Conservation (phyloP, 2,329 filamentous ascomycete species). For the Penicillium decumbens region DNA sequence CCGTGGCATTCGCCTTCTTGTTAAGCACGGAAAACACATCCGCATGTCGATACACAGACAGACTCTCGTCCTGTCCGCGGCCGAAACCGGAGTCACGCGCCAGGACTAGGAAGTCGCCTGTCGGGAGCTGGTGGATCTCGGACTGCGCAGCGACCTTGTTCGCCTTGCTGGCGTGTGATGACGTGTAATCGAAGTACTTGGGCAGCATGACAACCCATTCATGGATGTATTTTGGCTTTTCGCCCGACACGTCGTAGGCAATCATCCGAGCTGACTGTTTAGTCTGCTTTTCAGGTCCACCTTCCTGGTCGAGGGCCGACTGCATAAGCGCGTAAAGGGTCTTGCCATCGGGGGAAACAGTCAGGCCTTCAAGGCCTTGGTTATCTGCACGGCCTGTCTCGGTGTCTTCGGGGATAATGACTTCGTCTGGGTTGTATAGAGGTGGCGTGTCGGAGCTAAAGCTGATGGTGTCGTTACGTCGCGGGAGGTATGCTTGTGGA, state of each 20-base stretch:
- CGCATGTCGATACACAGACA: constrained; percentile 62
- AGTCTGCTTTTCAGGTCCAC: constrained; percentile 52
- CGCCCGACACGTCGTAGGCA: constrained; percentile 56
- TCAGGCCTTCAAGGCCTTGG: constrained; percentile 69
- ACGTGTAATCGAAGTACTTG: constrained; percentile 50
- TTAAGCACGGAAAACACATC: constrained; percentile 63
- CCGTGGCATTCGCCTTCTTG: constrained; percentile 45
- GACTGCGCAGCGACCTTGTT: constrained; percentile 60
- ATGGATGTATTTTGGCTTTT: constrained; percentile 47
- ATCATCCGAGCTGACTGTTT: constrained; percentile 59
- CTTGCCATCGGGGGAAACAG: constrained; percentile 58
- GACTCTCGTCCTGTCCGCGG: constrained; percentile 50
- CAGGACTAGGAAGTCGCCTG: constrained; percentile 63
- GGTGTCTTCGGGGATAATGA: constrained; percentile 54
- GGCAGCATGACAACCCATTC: constrained; percentile 66
- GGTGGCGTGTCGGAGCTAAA: constrained; percentile 64
- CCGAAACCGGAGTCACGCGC: constrained; percentile 60
- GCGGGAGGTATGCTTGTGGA: constrained; percentile 60
- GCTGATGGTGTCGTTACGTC: constrained; percentile 56
- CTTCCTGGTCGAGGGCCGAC: constrained; percentile 60
- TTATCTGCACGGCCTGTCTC: constrained; percentile 64
- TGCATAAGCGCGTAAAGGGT: constrained; percentile 63
- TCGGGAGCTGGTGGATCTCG: constrained; percentile 61
- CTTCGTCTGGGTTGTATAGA: constrained; percentile 50
- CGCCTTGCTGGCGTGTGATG: constrained; percentile 48